Evolutionary conservation across 441 rosid species (phyloP).

Genomic region (Jatropha multifida): DNA sequence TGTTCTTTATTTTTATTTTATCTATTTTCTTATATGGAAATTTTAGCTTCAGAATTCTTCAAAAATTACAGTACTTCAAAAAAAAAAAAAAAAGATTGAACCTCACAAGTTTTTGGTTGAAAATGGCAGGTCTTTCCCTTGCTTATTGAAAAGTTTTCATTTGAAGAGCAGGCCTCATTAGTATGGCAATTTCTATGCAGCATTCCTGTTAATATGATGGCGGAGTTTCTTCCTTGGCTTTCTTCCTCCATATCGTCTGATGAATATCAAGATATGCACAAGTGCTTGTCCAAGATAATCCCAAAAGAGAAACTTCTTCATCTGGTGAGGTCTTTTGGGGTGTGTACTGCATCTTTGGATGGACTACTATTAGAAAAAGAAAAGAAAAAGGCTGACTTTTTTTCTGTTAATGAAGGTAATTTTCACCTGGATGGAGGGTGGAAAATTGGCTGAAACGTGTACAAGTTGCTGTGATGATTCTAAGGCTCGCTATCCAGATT

Average conservation of each 20-base stretch:
- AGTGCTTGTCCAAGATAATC: slow-evolving; percentile 73
- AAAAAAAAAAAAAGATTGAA: slow-evolving; percentile 8
- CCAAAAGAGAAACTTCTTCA: slow-evolving; percentile 79
- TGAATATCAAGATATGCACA: slow-evolving; percentile 69
- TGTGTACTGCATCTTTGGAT: slow-evolving; percentile 6
- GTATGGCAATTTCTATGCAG: slow-evolving; percentile 99
- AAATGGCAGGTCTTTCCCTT: slow-evolving; percentile 78
- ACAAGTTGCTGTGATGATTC: slow-evolving; percentile 34
- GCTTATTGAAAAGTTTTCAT: slow-evolving; percentile 83
- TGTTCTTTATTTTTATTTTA: not conserved
- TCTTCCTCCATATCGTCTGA: slow-evolving; percentile 75
- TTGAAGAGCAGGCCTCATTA: slow-evolving; percentile 85
- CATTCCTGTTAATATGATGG: slow-evolving; percentile 90
- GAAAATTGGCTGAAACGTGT: slow-evolving; percentile 31
- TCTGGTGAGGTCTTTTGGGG: slow-evolving; percentile 51
- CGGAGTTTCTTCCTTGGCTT: slow-evolving; percentile 98
- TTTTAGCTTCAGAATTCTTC: not conserved
- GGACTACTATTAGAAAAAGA: slow-evolving; percentile 6
- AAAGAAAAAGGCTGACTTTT: slow-evolving; percentile 27
- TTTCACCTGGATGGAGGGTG: slow-evolving; percentile 69
- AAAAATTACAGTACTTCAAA: not conserved
- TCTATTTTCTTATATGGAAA: not conserved
- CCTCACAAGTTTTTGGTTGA: slow-evolving; percentile 27
- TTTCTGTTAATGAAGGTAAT: slow-evolving; percentile 51
- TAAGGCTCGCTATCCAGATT: slow-evolving; percentile 26